Percentiles rank a stretch among this genome's conserved stretches.
These are phyloP conservation scores for Mallotus nudiflorus DNA, from an alignment of 345 rosid species.

Conservation along the genomic window DNA sequence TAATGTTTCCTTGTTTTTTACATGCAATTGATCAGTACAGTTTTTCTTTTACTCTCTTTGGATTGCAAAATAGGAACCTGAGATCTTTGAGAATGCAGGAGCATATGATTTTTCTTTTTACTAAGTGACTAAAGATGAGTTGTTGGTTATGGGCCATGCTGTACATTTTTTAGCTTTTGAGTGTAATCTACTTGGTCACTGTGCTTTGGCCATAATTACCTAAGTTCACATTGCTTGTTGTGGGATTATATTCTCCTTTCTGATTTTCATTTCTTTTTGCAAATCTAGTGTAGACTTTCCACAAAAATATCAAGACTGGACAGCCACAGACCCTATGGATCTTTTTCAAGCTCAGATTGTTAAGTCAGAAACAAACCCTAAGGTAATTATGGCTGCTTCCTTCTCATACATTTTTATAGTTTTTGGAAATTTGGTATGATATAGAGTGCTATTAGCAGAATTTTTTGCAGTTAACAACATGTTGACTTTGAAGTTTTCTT, in stretches of 20 bases:
- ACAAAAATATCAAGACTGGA: slow-evolving; percentile 74
- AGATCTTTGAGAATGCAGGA: not conserved
- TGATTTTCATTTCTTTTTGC: slow-evolving; percentile 6
- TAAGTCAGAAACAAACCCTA: slow-evolving; percentile 80
- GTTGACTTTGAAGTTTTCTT: not conserved
- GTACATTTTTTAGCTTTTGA: not conserved
- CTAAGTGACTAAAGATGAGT: not conserved
- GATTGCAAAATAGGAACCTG: not conserved
- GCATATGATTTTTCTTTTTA: not conserved
- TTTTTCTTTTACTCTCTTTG: not conserved
- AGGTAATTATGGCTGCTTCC: slow-evolving; percentile 41
- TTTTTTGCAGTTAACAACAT: not conserved
- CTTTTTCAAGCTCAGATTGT: slow-evolving; percentile 72
- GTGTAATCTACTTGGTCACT: not conserved
- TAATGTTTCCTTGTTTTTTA: no score
- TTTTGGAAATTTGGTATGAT: slow-evolving; percentile 2
- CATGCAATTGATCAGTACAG: not conserved
- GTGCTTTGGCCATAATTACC: not conserved
- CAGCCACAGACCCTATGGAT: slow-evolving; percentile 62
- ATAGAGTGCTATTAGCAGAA: not conserved
- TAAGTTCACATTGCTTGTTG: slow-evolving; percentile 16
- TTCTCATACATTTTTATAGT: not conserved
- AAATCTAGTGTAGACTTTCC: slow-evolving; percentile 91
- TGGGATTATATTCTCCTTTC: not conserved
- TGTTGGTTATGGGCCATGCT: not conserved